These are phyloP conservation scores for Obelidium mucronatum DNA, from an alignment of 192 early-diverging fungal genomes.

Conservation along the genomic window DNA sequence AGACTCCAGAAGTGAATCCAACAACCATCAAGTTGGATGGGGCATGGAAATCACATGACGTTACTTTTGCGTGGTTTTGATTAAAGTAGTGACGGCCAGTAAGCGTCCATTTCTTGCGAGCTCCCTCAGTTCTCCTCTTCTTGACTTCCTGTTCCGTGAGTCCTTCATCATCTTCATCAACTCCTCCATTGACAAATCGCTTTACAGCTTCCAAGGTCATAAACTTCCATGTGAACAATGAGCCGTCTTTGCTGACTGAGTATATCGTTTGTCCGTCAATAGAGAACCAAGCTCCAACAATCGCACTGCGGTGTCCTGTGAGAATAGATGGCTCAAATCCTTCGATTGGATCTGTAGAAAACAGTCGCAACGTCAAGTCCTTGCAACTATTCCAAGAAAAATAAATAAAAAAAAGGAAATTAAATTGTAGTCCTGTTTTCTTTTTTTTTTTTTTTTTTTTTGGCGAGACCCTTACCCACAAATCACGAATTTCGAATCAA, in stretches of 20 bases:
- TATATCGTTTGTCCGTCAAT: slow-evolving; percentile 75
- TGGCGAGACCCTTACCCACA: no score
- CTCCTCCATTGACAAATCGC: slow-evolving; percentile 33
- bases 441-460: no score
- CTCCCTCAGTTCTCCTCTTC: slow-evolving; percentile 61
- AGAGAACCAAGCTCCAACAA: slow-evolving; percentile 87
- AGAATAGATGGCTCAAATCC: slow-evolving; percentile 78
- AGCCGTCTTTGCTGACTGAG: slow-evolving; percentile 88
- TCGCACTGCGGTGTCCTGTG: slow-evolving; percentile 83
- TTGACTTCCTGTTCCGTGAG: slow-evolving; percentile 45
- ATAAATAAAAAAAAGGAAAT: not conserved
- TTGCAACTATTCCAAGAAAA: slow-evolving; percentile 56
- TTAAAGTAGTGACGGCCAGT: slow-evolving; percentile 75
- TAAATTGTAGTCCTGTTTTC: no score
- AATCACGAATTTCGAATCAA: slow-evolving; percentile 77
- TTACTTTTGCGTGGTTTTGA: slow-evolving; percentile 79
- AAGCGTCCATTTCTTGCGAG: slow-evolving; percentile 14
- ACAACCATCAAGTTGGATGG: slow-evolving; percentile 79
- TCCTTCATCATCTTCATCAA: slow-evolving; percentile 60
- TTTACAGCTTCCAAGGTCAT: slow-evolving; percentile 20
- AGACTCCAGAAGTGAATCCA: slow-evolving; percentile 92
- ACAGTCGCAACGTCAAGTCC: slow-evolving; percentile 84
- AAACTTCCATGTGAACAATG: slow-evolving; percentile 81
- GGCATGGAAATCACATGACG: slow-evolving; percentile 79
- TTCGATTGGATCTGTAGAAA: slow-evolving; percentile 73